phyloP scores from a whole-genome alignment of 495 filamentous ascomycete species.

The Penicillium cosmopolitanum region DNA sequence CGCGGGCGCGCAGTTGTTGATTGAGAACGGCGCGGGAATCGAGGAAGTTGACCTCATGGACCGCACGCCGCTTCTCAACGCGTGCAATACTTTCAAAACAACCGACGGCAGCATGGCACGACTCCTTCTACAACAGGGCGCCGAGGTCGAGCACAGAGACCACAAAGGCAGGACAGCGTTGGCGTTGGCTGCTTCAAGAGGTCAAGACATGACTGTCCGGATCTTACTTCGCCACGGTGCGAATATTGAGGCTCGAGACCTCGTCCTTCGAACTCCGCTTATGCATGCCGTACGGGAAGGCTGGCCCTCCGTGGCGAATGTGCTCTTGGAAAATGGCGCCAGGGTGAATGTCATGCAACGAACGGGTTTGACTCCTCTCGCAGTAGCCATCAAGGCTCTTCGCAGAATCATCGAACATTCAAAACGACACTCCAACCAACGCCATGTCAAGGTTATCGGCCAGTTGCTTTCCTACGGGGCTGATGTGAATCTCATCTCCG shows the following conservation, averaged over 20 bases:
- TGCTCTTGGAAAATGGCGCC: not conserved
- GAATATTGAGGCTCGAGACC: conserved; percentile 1
- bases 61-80: conserved; percentile 1
- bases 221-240: not conserved
- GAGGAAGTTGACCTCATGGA: conserved; percentile 5
- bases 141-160: conserved; percentile 7
- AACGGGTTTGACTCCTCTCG: not conserved
- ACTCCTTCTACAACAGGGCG: not conserved
- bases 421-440: conserved; percentile 1
- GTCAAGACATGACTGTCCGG: not conserved
- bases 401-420: conserved; percentile 5
- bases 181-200: not conserved
- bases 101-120: not conserved
- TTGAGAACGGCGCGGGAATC: not conserved
- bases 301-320: conserved; percentile 1
- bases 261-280: conserved; percentile 2
- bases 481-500: not conserved
- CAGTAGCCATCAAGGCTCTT: conserved; percentile 1
- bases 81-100: conserved; percentile 5
- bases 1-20: not conserved
- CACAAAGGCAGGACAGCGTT: conserved; percentile 1
- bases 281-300: conserved; percentile 5
- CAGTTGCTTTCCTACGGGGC: not conserved
- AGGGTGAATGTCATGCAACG: conserved; percentile 3
- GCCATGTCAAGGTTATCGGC: conserved; percentile 3